These are phyloP conservation scores for Auricularia sp. DNA, from an alignment of 768 basidiomycete genomes.

Conservation along the genomic window DNA sequence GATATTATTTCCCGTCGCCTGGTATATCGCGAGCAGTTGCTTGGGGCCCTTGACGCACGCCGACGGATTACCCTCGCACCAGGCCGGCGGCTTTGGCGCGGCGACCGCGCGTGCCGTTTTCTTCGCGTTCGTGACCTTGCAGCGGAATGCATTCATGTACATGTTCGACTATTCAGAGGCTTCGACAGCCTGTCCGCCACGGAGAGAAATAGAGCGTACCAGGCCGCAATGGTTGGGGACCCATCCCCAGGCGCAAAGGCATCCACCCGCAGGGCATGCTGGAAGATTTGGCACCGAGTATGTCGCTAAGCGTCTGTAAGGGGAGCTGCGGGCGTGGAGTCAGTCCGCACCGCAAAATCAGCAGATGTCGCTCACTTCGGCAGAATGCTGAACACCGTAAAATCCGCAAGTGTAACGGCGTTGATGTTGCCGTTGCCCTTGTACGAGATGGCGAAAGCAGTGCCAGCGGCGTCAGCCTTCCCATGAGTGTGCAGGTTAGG, in stretches of 20 bases:
- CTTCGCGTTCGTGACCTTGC: constrained; percentile 4
- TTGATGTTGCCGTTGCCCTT: constrained; percentile 3
- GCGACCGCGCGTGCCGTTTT: neutral
- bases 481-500: neutral
- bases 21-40: constrained; percentile 7
- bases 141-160: constrained; percentile 7
- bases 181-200: constrained; percentile 1
- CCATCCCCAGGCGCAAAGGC: constrained; percentile 4
- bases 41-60: constrained; percentile 7
- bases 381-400: constrained; percentile 2
- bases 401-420: neutral
- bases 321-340: neutral
- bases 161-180: constrained; percentile 4
- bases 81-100: constrained; percentile 4
- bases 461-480: constrained; percentile 1
- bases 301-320: constrained; percentile 6
- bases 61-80: constrained; percentile 6
- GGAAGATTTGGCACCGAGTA: constrained; percentile 4
- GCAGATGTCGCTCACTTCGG: neutral
- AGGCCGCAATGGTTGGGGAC: constrained; percentile 1
- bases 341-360: neutral
- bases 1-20: constrained; percentile 7
- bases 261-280: constrained; percentile 5
- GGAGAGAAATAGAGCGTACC: neutral
- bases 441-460: constrained; percentile 5